Percentiles rank a stretch among this genome's conserved stretches.
These are phyloP conservation scores for Intubia oerlemansii DNA, from an alignment of 2,329 filamentous ascomycete genomes.

Conservation along the genomic window DNA sequence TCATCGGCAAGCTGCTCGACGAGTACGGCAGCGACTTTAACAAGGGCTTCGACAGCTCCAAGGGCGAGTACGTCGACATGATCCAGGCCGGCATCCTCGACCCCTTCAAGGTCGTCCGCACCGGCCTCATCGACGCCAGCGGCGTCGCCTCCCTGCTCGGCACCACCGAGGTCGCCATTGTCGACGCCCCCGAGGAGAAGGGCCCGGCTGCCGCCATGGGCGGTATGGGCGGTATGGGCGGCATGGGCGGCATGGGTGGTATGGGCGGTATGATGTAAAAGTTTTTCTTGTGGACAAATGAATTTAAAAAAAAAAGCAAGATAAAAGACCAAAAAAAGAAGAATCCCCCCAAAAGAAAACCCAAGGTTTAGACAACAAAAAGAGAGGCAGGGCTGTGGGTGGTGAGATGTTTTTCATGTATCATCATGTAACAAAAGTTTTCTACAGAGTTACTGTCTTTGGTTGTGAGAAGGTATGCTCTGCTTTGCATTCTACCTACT, in stretches of 20 bases:
- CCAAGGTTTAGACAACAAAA: too few relatives aligned
- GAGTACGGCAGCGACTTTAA: constrained; percentile 88
- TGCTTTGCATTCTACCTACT: too few relatives aligned
- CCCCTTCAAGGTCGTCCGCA: constrained; percentile 97
- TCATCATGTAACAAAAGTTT: too few relatives aligned
- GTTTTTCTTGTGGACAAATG: too few relatives aligned
- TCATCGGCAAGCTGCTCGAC: constrained; percentile 95
- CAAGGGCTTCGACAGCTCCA: constrained; percentile 91
- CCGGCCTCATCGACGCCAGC: constrained; percentile 80
- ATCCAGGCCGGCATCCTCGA: constrained; percentile 92
- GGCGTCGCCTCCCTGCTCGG: constrained; percentile 93
- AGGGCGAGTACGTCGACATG: constrained; percentile 98
- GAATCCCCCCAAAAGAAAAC: neutral
- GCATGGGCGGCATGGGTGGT: constrained; percentile 29
- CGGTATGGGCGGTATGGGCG: constrained; percentile 36
- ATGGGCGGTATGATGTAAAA: constrained; percentile 45
- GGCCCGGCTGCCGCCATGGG: constrained; percentile 39
- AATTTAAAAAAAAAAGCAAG: too few relatives aligned
- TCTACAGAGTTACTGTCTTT: too few relatives aligned
- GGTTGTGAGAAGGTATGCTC: too few relatives aligned
- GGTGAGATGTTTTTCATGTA: too few relatives aligned
- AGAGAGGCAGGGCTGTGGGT: too few relatives aligned
- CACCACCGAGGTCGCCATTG: constrained; percentile 94
- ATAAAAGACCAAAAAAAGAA: constrained; percentile 11
- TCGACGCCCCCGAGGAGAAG: constrained; percentile 92